A percentile compares a stretch with the other conserved stretches of the same genome.
phyloP scores from a whole-genome alignment of 2,329 filamentous ascomycete species.

The Rutstroemia sp. region DNA sequence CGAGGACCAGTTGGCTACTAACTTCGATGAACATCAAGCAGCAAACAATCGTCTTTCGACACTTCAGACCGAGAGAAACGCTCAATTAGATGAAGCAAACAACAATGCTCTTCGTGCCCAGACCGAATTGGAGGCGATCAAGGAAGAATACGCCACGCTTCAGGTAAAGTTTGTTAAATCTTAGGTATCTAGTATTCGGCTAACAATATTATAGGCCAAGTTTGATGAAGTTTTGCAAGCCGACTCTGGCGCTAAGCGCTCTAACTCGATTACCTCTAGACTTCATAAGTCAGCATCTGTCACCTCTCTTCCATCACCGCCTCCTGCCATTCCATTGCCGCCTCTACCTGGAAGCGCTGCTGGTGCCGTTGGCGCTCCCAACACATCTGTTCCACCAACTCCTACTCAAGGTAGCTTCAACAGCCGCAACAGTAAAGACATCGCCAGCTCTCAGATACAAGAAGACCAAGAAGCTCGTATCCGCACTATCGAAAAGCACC shows the following conservation, averaged over 20 bases:
- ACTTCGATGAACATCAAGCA: slow-evolving; percentile 86
- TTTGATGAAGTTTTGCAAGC: slow-evolving; percentile 44
- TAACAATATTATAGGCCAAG: slow-evolving; percentile 43
- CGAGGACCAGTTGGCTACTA: slow-evolving; percentile 90
- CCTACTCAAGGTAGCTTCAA: slow-evolving; percentile 39
- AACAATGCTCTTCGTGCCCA: slow-evolving; percentile 55
- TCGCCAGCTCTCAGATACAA: slow-evolving; percentile 67
- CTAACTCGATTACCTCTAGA: slow-evolving; percentile 40
- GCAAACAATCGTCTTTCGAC: slow-evolving; percentile 81
- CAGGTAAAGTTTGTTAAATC: slow-evolving; percentile 38
- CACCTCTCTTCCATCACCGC: slow-evolving; percentile 81
- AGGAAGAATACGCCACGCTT: slow-evolving; percentile 65
- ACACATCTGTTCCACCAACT: slow-evolving; percentile 38
- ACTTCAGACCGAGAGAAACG: slow-evolving; percentile 65
- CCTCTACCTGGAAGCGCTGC: slow-evolving; percentile 64
- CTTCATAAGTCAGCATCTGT: slow-evolving; percentile 79
- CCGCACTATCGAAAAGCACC: slow-evolving; percentile 91
- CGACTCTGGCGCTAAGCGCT: slow-evolving; percentile 38
- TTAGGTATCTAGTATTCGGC: neutral
- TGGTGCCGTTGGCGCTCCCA: slow-evolving; percentile 35
- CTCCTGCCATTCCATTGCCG: slow-evolving; percentile 90
- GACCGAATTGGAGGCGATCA: slow-evolving; percentile 58
- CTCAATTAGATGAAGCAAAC: slow-evolving; percentile 73
- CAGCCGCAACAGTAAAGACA: slow-evolving; percentile 72
- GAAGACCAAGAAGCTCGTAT: slow-evolving; percentile 96